Evolutionary conservation across 306 rosid species (phyloP).

Genomic region (Aeschynomene evenia): DNA sequence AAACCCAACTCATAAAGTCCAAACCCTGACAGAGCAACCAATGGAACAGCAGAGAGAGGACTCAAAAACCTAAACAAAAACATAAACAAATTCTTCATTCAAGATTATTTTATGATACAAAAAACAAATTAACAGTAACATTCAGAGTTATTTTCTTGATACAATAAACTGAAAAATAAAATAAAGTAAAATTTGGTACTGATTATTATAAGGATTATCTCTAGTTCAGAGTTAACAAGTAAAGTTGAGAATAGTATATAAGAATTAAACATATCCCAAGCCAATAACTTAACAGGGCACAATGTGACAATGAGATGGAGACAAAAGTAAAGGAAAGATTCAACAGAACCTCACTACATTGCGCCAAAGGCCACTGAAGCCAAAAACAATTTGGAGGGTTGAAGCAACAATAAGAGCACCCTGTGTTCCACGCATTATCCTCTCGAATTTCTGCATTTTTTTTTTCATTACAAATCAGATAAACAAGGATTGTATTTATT

Average conservation of each 20-base stretch:
- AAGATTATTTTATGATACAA: not conserved
- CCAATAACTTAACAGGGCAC: not conserved
- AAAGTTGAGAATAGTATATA: not conserved
- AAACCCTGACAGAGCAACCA: slow-evolving; percentile 89
- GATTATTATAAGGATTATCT: not conserved
- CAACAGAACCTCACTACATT: slow-evolving; percentile 81
- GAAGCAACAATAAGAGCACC: slow-evolving; percentile 98
- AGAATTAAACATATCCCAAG: not conserved
- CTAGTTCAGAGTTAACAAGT: not conserved
- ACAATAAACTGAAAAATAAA: not conserved
- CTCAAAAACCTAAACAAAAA: slow-evolving; percentile 66
- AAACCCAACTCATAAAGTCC: slow-evolving; percentile 88
- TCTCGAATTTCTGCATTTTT: slow-evolving; percentile 76
- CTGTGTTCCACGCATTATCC: slow-evolving; percentile 92
- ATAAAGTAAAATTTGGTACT: not conserved
- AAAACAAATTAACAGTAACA: not conserved
- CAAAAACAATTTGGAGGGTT: slow-evolving; percentile 94
- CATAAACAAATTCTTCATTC: slow-evolving; percentile 6
- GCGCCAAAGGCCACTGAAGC: slow-evolving; percentile 99
- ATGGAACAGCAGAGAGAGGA: slow-evolving; percentile 85
- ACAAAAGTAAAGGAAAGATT: not conserved
- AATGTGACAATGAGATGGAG: not conserved
- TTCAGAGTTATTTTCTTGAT: not conserved
- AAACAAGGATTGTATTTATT: slow-evolving; percentile 10
- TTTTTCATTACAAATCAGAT: slow-evolving; percentile 6